phyloP scores from a whole-genome alignment of 2,329 filamentous ascomycete genomes.

The Xylogone sp. region DNA sequence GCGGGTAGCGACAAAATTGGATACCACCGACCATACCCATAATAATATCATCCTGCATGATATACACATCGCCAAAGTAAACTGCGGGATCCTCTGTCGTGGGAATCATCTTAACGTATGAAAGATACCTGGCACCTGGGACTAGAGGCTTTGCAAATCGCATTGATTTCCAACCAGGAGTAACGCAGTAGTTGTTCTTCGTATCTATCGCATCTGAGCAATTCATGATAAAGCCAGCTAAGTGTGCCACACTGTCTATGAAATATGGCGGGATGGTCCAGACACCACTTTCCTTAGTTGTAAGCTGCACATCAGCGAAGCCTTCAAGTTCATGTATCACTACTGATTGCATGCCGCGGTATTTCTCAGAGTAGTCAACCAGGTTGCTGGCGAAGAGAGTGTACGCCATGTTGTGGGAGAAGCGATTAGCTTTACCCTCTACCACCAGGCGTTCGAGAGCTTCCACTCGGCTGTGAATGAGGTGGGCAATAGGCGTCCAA shows the following conservation, averaged over 20 bases:
- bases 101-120: slow-evolving; percentile 25
- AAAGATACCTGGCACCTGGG: slow-evolving; percentile 15
- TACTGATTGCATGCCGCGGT: slow-evolving; percentile 19
- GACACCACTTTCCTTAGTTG: slow-evolving; percentile 13
- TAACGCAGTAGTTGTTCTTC: slow-evolving; percentile 21
- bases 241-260: slow-evolving; percentile 14
- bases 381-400: slow-evolving; percentile 17
- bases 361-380: slow-evolving; percentile 15
- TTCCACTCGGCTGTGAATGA: slow-evolving; percentile 42
- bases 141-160: slow-evolving; percentile 17
- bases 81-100: slow-evolving; percentile 23
- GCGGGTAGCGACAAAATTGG: slow-evolving; percentile 34
- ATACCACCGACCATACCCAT: slow-evolving; percentile 30
- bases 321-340: slow-evolving; percentile 18
- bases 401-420: slow-evolving; percentile 42
- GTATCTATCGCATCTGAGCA: slow-evolving; percentile 18
- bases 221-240: slow-evolving; percentile 19
- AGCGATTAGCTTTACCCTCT: slow-evolving; percentile 51
- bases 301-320: slow-evolving; percentile 22
- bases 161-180: slow-evolving; percentile 22
- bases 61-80: slow-evolving; percentile 32
- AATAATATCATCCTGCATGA: slow-evolving; percentile 29
- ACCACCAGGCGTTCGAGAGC: slow-evolving; percentile 41
- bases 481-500: slow-evolving; percentile 37
- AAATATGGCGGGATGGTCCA: slow-evolving; percentile 16